Conservation (phyloP, 1,284 basidiomycete genomes). For the Schizopora paradoxa region DNA sequence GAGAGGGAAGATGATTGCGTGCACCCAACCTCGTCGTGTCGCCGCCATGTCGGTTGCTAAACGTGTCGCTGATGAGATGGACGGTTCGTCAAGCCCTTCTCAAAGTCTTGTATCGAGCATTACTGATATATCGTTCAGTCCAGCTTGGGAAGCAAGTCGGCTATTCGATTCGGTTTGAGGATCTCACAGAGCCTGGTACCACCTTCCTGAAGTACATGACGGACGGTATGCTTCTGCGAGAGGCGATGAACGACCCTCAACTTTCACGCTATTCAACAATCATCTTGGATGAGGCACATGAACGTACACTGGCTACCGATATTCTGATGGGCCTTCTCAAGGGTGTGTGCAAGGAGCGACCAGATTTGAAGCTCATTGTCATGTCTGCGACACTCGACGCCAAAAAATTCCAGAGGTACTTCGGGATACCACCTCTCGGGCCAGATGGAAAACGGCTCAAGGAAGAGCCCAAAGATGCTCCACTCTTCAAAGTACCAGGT, state of each 20-base stretch:
- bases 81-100: constrained; percentile 50
- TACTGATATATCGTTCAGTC: constrained; percentile 44
- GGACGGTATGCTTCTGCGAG: constrained; percentile 95
- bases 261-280: constrained; percentile 92
- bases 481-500: constrained; percentile 94
- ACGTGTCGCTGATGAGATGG: constrained; percentile 98
- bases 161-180: constrained; percentile 98
- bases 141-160: constrained; percentile 92
- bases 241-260: constrained; percentile 95
- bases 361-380: constrained; percentile 95
- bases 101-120: constrained; percentile 1
- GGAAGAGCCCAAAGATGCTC: constrained; percentile 42
- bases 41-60: constrained; percentile 98
- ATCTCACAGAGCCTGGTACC: constrained; percentile 87
- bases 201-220: constrained; percentile 99
- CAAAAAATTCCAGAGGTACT: constrained; percentile 96
- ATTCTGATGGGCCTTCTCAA: constrained; percentile 94
- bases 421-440: constrained; percentile 53
- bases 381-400: constrained; percentile 99
- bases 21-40: constrained; percentile 95
- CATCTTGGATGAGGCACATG: constrained; percentile 98
- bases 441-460: constrained; percentile 18
- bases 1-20: constrained; percentile 88
- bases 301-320: constrained; percentile 96
- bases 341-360: constrained; percentile 70